Conservation (phyloP, 2,329 filamentous ascomycete genomes). For the Emergomyces orientalis region DNA sequence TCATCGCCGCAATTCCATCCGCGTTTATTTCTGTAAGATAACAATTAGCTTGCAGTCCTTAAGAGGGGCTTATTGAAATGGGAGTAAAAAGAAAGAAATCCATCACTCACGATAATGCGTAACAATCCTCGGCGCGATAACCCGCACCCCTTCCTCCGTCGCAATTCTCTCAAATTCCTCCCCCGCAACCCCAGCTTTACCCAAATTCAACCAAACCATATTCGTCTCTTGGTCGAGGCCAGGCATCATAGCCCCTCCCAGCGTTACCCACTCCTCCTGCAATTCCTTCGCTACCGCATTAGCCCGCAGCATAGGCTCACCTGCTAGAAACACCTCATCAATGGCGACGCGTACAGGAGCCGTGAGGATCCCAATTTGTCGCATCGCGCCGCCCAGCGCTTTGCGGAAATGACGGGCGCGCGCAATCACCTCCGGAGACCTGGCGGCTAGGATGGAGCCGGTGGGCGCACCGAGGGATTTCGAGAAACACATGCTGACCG, state of each 20-base stretch:
- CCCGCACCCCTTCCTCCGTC: slow-evolving; percentile 48
- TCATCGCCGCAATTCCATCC: slow-evolving; percentile 23
- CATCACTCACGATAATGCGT: slow-evolving; percentile 53
- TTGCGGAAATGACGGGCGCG: slow-evolving; percentile 70
- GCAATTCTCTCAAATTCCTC: slow-evolving; percentile 48
- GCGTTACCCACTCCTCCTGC: slow-evolving; percentile 55
- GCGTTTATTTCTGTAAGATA: slow-evolving; percentile 35
- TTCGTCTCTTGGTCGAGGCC: slow-evolving; percentile 63
- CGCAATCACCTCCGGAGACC: slow-evolving; percentile 49
- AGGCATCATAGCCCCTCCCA: slow-evolving; percentile 59
- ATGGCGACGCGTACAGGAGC: slow-evolving; percentile 68
- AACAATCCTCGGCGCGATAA: slow-evolving; percentile 52
- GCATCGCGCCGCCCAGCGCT: slow-evolving; percentile 66
- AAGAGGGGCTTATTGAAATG: slow-evolving; percentile 9
- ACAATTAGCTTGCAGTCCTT: slow-evolving; percentile 27
- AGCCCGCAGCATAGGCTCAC: slow-evolving; percentile 49
- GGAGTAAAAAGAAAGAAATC: background rate
- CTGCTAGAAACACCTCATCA: slow-evolving; percentile 62
- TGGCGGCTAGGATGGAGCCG: slow-evolving; percentile 60
- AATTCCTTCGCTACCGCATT: slow-evolving; percentile 57
- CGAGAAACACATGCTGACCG: slow-evolving; percentile 66
- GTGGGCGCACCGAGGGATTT: slow-evolving; percentile 77
- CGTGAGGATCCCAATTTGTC: slow-evolving; percentile 67
- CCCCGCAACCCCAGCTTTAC: slow-evolving; percentile 46
- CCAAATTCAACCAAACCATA: slow-evolving; percentile 78